Evolutionary conservation across 2,329 filamentous ascomycete genomes (phyloP).

Genomic region (Hortaea werneckii): DNA sequence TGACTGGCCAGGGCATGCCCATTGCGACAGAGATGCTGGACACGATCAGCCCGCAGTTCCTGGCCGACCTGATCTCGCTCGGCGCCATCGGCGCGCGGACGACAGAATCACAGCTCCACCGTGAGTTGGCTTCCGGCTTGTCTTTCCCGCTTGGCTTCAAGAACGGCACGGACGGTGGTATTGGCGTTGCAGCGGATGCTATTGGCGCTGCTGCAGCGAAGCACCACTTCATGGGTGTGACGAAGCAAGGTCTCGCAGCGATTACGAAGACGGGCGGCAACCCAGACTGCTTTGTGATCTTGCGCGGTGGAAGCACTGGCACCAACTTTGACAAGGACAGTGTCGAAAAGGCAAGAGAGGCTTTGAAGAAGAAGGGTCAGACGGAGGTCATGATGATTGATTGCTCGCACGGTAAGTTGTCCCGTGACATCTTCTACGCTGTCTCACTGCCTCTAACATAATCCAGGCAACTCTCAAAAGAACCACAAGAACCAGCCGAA

Average conservation of each 20-base stretch:
- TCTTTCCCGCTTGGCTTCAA: conserved; percentile 99
- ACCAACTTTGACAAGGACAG: conserved; percentile 88
- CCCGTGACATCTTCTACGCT: neutral
- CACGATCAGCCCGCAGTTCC: conserved; percentile 95
- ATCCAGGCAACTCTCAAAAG: conserved; percentile 83
- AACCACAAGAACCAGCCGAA: conserved; percentile 95
- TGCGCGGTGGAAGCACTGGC: conserved; percentile 81
- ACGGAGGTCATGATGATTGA: conserved; percentile 93
- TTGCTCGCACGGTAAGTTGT: conserved; percentile 75
- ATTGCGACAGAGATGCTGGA: conserved; percentile 98
- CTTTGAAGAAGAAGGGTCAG: conserved; percentile 70
- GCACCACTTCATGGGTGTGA: conserved; percentile 98
- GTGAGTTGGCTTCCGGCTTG: conserved; percentile 86
- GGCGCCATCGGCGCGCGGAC: conserved; percentile 93
- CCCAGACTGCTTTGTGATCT: conserved; percentile 93
- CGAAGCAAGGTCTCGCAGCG: conserved; percentile 90
- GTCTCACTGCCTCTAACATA: conserved; percentile 10
- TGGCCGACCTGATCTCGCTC: conserved; percentile 89
- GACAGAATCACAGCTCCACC: conserved; percentile 91
- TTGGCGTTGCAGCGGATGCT: conserved; percentile 87
- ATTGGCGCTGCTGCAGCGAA: conserved; percentile 71
- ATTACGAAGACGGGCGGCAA: conserved; percentile 91
- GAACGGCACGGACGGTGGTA: conserved; percentile 91
- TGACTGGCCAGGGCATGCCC: conserved; percentile 79
- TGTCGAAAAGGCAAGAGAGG: conserved; percentile 69